Percentiles rank a stretch among this genome's conserved stretches.
These are phyloP conservation scores for Allium fistulosum DNA, from an alignment of 106 monocot species.

Conservation along the genomic window DNA sequence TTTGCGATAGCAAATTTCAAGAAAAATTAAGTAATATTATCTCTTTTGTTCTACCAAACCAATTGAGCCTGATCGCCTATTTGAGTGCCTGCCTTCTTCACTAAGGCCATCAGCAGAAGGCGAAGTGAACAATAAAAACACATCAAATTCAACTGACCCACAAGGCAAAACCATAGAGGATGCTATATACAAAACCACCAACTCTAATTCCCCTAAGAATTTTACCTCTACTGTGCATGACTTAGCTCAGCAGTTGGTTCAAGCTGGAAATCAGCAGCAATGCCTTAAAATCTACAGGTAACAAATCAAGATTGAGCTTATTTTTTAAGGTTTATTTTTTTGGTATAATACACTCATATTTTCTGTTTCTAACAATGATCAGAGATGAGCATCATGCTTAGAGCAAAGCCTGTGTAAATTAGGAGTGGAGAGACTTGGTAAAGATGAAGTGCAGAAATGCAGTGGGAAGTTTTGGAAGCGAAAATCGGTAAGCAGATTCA, in stretches of 20 bases:
- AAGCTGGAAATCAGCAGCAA: slow-evolving; percentile 67
- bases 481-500: slow-evolving; percentile 97
- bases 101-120: slow-evolving; percentile 43
- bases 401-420: slow-evolving; percentile 69
- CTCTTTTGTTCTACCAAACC: slow-evolving; percentile 60
- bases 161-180: slow-evolving; percentile 35
- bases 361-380: slow-evolving; percentile 5
- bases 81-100: slow-evolving; percentile 63
- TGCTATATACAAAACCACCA: slow-evolving; percentile 64
- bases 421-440: slow-evolving; percentile 80
- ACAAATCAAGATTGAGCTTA: too few relatives aligned
- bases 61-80: slow-evolving; percentile 61
- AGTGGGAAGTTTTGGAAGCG: slow-evolving; percentile 82
- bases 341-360: not conserved
- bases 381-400: slow-evolving; percentile 70
- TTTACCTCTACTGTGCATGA: slow-evolving; percentile 62
- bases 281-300: slow-evolving; percentile 76
- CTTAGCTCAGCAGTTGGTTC: slow-evolving; percentile 64
- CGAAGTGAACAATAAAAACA: slow-evolving; percentile 24
- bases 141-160: slow-evolving; percentile 26
- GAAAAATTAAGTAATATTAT: not conserved
- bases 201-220: slow-evolving; percentile 61
- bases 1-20: too few relatives aligned
- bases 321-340: not conserved
- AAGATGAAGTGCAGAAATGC: slow-evolving; percentile 96